Evolutionary conservation across 371 early-diverging fungal genomes (phyloP).

Genomic region (Apophysomyces variabilis): DNA sequence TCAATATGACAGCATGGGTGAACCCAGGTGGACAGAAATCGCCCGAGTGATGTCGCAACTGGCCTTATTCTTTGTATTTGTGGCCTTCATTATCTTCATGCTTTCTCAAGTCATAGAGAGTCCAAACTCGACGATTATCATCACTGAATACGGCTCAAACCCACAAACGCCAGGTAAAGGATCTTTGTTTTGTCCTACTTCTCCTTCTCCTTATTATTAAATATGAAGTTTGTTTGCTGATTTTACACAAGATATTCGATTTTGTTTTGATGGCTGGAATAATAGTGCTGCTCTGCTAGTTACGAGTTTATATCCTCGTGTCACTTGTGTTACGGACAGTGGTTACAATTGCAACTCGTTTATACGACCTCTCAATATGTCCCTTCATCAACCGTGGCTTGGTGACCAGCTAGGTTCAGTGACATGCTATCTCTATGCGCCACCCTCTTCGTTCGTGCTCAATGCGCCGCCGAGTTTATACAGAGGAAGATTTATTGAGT

Average conservation of each 20-base stretch:
- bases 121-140: constrained; percentile 21
- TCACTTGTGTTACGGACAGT: constrained; percentile 23
- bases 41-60: constrained; percentile 25
- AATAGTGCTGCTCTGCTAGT: neutral
- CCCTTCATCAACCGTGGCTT: constrained; percentile 24
- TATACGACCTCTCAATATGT: constrained; percentile 22
- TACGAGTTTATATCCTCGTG: constrained; percentile 14
- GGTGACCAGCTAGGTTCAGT: constrained; percentile 18
- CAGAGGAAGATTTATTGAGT: constrained; percentile 8
- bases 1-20: constrained; percentile 27
- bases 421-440: constrained; percentile 25
- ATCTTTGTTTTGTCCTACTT: neutral
- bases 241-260: constrained; percentile 22
- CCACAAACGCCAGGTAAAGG: constrained; percentile 21
- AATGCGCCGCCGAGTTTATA: too few relatives aligned
- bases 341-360: constrained; percentile 22
- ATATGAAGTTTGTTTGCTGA: neutral
- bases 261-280: constrained; percentile 28
- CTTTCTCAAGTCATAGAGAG: constrained; percentile 31
- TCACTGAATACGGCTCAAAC: constrained; percentile 9
- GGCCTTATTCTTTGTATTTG: constrained; percentile 23
- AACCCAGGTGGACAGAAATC: constrained; percentile 39
- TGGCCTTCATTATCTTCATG: constrained; percentile 27
- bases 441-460: constrained; percentile 12
- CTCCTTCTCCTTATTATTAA: neutral